Evolutionary conservation across 2,329 filamentous ascomycete species (phyloP).

Genomic region (Paecilomyces sp.): DNA sequence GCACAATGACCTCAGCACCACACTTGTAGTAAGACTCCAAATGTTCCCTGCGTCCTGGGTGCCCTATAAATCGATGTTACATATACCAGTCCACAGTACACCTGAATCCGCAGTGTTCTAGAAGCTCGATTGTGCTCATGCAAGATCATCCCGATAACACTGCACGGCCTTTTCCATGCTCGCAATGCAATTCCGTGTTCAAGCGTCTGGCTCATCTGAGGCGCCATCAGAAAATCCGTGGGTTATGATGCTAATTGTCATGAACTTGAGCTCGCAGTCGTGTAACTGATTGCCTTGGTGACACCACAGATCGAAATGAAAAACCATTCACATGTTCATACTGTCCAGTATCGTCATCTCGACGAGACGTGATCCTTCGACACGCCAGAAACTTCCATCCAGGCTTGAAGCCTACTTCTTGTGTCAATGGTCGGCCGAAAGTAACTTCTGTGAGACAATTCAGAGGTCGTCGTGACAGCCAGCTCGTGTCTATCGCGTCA

Average conservation of each 20-base stretch:
- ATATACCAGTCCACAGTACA: too few species aligned
- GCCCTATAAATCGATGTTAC: too few species aligned
- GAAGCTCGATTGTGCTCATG: too few species aligned
- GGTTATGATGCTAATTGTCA: neutral
- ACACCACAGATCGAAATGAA: neutral
- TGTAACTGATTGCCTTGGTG: too few species aligned
- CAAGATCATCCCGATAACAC: too few species aligned
- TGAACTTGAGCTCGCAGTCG: neutral
- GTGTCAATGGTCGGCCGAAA: neutral
- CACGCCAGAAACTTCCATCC: neutral
- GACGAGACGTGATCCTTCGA: neutral
- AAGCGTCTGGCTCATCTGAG: neutral
- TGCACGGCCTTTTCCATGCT: neutral
- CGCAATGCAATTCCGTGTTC: neutral
- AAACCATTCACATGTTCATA: neutral
- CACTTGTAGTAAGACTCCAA: too few species aligned
- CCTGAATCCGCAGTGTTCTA: too few species aligned
- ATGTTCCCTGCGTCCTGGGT: too few species aligned
- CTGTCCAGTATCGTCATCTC: neutral
- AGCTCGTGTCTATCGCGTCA: neutral
- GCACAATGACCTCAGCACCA: too few species aligned
- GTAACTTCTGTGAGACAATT: too few species aligned
- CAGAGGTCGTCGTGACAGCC: neutral
- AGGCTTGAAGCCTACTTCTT: neutral
- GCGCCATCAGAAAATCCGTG: neutral